phyloP scores from a whole-genome alignment of 768 basidiomycete species.

The Naematelia encephala region DNA sequence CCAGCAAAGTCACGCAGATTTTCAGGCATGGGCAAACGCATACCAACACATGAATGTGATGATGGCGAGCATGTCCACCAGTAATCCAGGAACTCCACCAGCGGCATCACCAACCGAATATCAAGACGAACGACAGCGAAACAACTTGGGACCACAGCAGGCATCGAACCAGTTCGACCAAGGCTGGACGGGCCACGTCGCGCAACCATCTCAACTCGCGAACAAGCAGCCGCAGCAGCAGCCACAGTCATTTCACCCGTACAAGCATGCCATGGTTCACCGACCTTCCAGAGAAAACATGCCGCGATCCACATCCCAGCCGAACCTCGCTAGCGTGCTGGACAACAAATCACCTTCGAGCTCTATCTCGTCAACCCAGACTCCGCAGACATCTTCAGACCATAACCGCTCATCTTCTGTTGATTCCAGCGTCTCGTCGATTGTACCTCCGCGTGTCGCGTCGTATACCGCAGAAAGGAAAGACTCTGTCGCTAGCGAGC shows the following conservation, averaged over 20 bases:
- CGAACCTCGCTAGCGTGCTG: slow-evolving; percentile 1
- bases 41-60: slow-evolving; percentile 36
- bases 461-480: not conserved
- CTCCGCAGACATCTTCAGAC: not conserved
- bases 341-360: slow-evolving; percentile 1
- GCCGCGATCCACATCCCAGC: slow-evolving; percentile 12
- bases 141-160: slow-evolving; percentile 23
- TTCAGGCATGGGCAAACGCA: slow-evolving; percentile 44
- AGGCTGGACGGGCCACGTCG: not conserved
- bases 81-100: slow-evolving; percentile 20
- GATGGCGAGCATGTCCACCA: slow-evolving; percentile 28
- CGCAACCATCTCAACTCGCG: slow-evolving; percentile 16
- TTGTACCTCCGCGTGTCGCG: slow-evolving; percentile 2
- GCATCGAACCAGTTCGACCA: slow-evolving; percentile 1
- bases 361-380: not conserved
- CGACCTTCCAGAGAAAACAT: slow-evolving; percentile 29
- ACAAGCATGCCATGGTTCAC: slow-evolving; percentile 32
- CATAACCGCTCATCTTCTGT: slow-evolving; percentile 13
- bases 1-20: slow-evolving; percentile 41
- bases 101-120: slow-evolving; percentile 13
- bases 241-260: slow-evolving; percentile 36
- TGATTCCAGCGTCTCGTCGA: slow-evolving; percentile 5
- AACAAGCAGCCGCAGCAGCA: slow-evolving; percentile 10
- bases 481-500: not conserved
- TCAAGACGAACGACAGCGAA: slow-evolving; percentile 20